A percentile compares a stretch with the other conserved stretches of the same genome.
Evolutionary conservation across 2,329 filamentous ascomycete genomes (phyloP).

Genomic region (Nannizziopsis arthrosporioides): DNA sequence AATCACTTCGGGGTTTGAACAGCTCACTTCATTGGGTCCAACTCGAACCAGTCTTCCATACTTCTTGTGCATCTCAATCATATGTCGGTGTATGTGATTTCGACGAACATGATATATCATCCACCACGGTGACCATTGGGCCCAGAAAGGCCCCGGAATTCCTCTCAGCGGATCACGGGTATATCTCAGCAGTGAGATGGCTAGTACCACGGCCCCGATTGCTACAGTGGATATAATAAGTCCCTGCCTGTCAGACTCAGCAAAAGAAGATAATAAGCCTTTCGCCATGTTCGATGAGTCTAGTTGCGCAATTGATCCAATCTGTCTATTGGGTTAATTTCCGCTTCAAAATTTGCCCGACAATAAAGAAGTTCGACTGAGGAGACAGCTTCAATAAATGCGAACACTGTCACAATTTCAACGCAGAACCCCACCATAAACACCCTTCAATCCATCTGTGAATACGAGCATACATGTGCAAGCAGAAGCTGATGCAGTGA

Average conservation of each 20-base stretch:
- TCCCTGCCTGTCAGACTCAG: background rate
- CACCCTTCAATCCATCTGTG: too few species aligned
- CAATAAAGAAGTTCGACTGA: too few species aligned
- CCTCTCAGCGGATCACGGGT: background rate
- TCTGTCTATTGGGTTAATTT: too few species aligned
- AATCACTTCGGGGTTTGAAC: constrained; percentile 59
- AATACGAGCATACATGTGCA: too few species aligned
- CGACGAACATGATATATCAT: background rate
- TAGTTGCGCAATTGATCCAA: too few species aligned
- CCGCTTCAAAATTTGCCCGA: too few species aligned
- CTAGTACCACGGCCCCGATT: background rate
- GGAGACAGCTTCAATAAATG: too few species aligned
- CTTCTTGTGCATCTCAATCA: constrained; percentile 47
- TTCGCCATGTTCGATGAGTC: background rate
- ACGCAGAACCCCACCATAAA: too few species aligned
- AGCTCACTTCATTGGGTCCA: constrained; percentile 62
- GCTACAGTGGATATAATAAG: background rate
- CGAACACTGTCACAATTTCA: too few species aligned
- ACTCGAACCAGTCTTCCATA: constrained; percentile 63
- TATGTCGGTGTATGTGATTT: background rate
- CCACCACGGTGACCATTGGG: background rate
- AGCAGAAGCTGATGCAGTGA: too few species aligned
- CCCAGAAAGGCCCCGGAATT: background rate
- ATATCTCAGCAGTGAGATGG: background rate
- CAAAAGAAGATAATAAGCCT: background rate